Conservation (phyloP, 2,329 filamentous ascomycete species). For the Thelonectria blattea region DNA sequence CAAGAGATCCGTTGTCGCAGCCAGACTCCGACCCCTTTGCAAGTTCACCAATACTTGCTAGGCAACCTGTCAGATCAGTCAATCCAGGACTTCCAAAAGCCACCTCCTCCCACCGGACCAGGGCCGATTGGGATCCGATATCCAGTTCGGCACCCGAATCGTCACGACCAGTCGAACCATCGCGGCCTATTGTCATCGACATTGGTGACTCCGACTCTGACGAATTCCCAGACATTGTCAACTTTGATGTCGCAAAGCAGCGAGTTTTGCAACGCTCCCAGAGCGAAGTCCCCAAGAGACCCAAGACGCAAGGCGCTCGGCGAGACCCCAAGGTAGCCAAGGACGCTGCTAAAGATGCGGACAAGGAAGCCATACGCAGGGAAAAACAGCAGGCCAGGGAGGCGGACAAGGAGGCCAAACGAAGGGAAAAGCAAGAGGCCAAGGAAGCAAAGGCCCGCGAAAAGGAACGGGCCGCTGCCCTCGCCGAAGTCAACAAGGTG, state of each 20-base stretch:
- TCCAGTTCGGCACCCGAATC: conserved; percentile 59
- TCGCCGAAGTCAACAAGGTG: conserved; percentile 76
- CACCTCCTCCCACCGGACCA: neutral
- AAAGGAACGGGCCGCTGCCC: conserved; percentile 68
- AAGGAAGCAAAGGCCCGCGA: conserved; percentile 68
- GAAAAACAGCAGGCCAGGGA: conserved; percentile 55
- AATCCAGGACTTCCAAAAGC: conserved; percentile 1
- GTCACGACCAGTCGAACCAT: conserved; percentile 24
- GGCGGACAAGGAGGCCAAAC: conserved; percentile 61
- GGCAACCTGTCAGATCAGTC: conserved; percentile 11
- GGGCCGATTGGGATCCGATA: conserved; percentile 55
- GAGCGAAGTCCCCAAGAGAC: conserved; percentile 38
- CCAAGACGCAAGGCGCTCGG: too few relatives aligned
- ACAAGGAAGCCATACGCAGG: conserved; percentile 60
- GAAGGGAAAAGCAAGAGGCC: conserved; percentile 61
- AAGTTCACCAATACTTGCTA: conserved; percentile 20
- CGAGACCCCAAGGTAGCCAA: conserved; percentile 39
- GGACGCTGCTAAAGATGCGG: conserved; percentile 56
- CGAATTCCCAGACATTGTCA: conserved; percentile 55
- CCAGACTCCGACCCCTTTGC: conserved; percentile 28
- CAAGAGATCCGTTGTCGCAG: neutral
- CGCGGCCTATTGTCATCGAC: conserved; percentile 40
- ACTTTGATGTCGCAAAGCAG: conserved; percentile 46
- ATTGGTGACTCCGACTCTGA: conserved; percentile 51
- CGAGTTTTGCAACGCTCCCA: conserved; percentile 40